Percentiles rank a stretch among this genome's conserved stretches.
Evolutionary conservation across 352 stramenopile species (phyloP).

Genomic region (Thraustochytrium striatum): DNA sequence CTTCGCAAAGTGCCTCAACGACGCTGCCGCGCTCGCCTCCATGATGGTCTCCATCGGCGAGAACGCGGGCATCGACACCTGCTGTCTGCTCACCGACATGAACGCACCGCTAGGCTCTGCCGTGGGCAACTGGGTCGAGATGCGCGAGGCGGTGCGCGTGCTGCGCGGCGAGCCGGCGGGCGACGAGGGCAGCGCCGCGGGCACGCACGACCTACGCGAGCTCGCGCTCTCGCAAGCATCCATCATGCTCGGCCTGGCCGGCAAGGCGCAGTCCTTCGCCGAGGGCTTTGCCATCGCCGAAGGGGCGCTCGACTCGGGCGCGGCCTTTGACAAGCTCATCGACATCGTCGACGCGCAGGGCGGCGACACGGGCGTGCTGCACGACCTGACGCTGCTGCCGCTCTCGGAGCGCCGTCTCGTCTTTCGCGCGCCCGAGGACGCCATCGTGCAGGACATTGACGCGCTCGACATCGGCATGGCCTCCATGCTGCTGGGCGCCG

Average conservation of each 20-base stretch:
- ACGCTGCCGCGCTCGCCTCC: slow-evolving; percentile 22
- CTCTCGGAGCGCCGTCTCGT: neutral
- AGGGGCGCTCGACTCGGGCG: slow-evolving; percentile 11
- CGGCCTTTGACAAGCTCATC: slow-evolving; percentile 21
- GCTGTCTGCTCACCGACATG: slow-evolving; percentile 25
- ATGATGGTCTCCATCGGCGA: slow-evolving; percentile 47
- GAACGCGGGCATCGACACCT: slow-evolving; percentile 30
- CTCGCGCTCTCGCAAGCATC: slow-evolving; percentile 26
- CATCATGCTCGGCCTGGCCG: slow-evolving; percentile 33
- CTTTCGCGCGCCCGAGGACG: slow-evolving; percentile 13
- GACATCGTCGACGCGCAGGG: slow-evolving; percentile 30
- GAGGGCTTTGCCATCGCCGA: slow-evolving; percentile 24
- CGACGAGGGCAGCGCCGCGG: neutral
- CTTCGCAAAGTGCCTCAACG: slow-evolving; percentile 40
- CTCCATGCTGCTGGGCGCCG: slow-evolving; percentile 25
- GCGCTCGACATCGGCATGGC: slow-evolving; percentile 22
- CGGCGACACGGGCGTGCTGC: slow-evolving; percentile 19
- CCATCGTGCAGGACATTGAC: slow-evolving; percentile 36
- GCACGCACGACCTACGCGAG: neutral
- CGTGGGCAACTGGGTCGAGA: slow-evolving; percentile 39
- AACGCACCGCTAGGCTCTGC: slow-evolving; percentile 1
- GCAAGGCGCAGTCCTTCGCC: slow-evolving; percentile 22
- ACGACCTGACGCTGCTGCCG: slow-evolving; percentile 11
- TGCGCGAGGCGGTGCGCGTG: slow-evolving; percentile 20
- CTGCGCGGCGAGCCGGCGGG: neutral